Conservation (phyloP, 1,284 basidiomycete species). For the Coniophora puteana region DNA sequence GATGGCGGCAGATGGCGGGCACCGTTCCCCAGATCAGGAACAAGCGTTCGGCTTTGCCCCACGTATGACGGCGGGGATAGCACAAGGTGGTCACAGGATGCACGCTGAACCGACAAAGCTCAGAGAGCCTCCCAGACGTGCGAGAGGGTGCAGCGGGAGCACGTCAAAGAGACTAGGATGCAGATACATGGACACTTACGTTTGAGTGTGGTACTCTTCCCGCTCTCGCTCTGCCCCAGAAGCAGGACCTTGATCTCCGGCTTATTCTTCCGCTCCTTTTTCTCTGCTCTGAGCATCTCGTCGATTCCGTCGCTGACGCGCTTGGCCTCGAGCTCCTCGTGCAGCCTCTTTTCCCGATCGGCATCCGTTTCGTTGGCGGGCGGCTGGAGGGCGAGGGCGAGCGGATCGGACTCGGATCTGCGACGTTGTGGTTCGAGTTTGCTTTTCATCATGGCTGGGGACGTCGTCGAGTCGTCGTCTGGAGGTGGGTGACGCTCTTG, state of each 20-base stretch:
- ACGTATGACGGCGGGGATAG: no score
- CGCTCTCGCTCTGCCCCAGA: constrained; percentile 79
- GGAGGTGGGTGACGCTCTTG: no score
- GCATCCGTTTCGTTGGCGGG: constrained; percentile 65
- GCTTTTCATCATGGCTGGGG: constrained; percentile 15
- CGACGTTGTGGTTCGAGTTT: constrained; percentile 35
- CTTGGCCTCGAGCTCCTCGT: constrained; percentile 64
- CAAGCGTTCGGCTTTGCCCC: not conserved
- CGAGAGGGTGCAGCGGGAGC: constrained; percentile 5
- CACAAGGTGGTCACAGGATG: not conserved
- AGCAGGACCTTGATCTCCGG: constrained; percentile 70
- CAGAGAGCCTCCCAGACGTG: not conserved
- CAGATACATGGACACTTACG: constrained; percentile 51
- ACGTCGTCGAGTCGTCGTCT: not conserved
- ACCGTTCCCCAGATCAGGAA: not conserved
- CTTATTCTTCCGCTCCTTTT: constrained; percentile 52
- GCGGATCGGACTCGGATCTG: constrained; percentile 62
- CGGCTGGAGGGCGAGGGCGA: constrained; percentile 60
- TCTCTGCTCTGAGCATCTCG: constrained; percentile 65
- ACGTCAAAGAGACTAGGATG: constrained; percentile 5
- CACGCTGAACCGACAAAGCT: not conserved
- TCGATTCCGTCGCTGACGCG: constrained; percentile 74
- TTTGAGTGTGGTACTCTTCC: constrained; percentile 79
- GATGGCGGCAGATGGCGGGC: not conserved
- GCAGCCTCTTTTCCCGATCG: constrained; percentile 57